Evolutionary conservation across 108 stramenopile genomes (phyloP).

Genomic region (Cyclotella sp.): DNA sequence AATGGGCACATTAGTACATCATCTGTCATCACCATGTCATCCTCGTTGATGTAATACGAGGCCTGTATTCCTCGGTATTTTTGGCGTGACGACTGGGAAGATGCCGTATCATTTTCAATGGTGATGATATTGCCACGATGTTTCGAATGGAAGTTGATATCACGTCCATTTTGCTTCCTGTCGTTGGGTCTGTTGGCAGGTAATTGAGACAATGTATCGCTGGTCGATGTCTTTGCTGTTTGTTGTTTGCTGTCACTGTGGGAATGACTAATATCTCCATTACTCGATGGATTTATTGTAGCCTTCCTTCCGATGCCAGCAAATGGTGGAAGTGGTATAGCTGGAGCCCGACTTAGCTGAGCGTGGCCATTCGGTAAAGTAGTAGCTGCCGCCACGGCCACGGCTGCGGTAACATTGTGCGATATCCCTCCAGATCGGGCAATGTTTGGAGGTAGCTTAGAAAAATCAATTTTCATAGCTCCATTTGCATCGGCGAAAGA

Average conservation of each 20-base stretch:
- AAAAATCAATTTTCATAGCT: conserved; percentile 5
- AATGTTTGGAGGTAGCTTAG: conserved; percentile 67
- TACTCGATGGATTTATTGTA: background rate
- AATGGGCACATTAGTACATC: conserved; percentile 86
- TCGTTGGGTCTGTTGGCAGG: background rate
- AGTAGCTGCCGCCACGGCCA: conserved; percentile 3
- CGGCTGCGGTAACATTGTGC: conserved; percentile 61
- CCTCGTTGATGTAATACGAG: conserved; percentile 79
- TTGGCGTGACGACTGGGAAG: conserved; percentile 20
- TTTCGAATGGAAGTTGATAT: background rate
- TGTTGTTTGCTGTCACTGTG: background rate
- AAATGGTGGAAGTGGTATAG: conserved; percentile 80
- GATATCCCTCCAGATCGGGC: conserved; percentile 79
- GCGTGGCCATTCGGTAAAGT: conserved; percentile 43
- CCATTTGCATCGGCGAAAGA: background rate
- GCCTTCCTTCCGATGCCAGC: conserved; percentile 73
- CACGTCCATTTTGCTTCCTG: background rate
- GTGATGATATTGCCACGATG: conserved; percentile 34
- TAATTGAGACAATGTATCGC: too few relatives aligned
- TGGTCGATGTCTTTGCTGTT: background rate
- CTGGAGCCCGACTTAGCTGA: conserved; percentile 67
- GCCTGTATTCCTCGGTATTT: conserved; percentile 50
- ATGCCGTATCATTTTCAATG: conserved; percentile 35
- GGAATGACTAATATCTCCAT: background rate
- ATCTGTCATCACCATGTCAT: conserved; percentile 81